A percentile compares a stretch with the other conserved stretches of the same genome.
phyloP scores from a whole-genome alignment of 2,329 filamentous ascomycete genomes.

The Penicillium janthinellum region DNA sequence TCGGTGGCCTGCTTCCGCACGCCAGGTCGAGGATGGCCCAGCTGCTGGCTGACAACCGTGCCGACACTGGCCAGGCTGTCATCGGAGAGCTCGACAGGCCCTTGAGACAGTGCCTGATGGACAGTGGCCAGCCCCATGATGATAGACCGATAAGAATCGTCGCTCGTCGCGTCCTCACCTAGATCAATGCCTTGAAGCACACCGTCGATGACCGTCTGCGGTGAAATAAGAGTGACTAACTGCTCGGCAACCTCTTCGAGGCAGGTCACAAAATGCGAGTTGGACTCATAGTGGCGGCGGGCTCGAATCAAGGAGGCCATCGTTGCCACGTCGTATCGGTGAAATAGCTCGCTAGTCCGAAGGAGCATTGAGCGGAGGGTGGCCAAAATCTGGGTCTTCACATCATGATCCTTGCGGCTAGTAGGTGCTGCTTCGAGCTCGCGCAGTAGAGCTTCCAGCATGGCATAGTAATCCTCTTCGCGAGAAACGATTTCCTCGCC shows the following conservation, averaged over 20 bases:
- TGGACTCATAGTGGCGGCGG: slow-evolving; percentile 42
- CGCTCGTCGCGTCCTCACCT: slow-evolving; percentile 33
- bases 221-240: slow-evolving; percentile 32
- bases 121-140: slow-evolving; percentile 35
- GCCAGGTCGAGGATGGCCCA: slow-evolving; percentile 39
- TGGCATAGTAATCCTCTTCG: slow-evolving; percentile 39
- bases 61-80: slow-evolving; percentile 32
- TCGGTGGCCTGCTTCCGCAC: slow-evolving; percentile 43
- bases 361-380: slow-evolving; percentile 44
- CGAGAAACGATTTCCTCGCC: slow-evolving; percentile 38
- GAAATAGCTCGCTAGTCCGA: slow-evolving; percentile 39
- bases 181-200: slow-evolving; percentile 35
- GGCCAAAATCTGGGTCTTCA: slow-evolving; percentile 47
- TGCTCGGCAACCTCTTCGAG: slow-evolving; percentile 43
- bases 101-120: slow-evolving; percentile 23
- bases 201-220: slow-evolving; percentile 31
- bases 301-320: slow-evolving; percentile 42
- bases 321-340: slow-evolving; percentile 36
- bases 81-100: slow-evolving; percentile 22
- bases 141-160: slow-evolving; percentile 36
- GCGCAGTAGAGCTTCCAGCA: slow-evolving; percentile 41
- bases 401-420: slow-evolving; percentile 36
- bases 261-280: slow-evolving; percentile 43
- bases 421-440: slow-evolving; percentile 38
- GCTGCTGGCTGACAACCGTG: slow-evolving; percentile 34